Evolutionary conservation across 2,329 filamentous ascomycete species (phyloP).

Genomic region (Celoporthe dispersa): DNA sequence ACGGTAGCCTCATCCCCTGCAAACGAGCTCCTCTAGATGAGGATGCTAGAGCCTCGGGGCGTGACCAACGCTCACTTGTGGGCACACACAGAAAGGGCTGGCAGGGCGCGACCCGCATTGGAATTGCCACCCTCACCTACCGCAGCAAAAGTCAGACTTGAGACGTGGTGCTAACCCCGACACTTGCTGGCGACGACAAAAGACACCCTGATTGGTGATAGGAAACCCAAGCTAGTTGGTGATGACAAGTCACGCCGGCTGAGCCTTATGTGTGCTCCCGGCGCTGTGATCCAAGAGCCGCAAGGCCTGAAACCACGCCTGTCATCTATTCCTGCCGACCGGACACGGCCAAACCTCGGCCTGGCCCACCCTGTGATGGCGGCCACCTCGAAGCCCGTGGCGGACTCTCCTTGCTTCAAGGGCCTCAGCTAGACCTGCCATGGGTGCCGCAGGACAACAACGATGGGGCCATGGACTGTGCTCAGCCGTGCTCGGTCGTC

Average conservation of each 20-base stretch:
- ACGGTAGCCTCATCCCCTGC: neutral
- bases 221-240: neutral
- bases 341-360: neutral
- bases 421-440: neutral
- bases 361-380: neutral
- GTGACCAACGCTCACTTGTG: neutral
- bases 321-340: neutral
- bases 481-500: neutral
- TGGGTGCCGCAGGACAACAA: neutral
- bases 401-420: neutral
- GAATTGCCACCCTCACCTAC: neutral
- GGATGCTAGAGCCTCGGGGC: neutral
- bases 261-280: neutral
- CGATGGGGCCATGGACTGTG: neutral
- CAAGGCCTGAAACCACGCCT: neutral
- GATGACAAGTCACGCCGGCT: neutral
- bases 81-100: neutral
- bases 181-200: too few species aligned
- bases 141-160: neutral
- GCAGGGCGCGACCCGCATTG: neutral
- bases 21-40: neutral
- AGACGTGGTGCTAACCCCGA: neutral
- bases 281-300: neutral
- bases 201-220: neutral
- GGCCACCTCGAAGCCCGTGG: neutral